Conservation (phyloP, 2,329 filamentous ascomycete genomes). For the Albifimbria verrucaria region DNA sequence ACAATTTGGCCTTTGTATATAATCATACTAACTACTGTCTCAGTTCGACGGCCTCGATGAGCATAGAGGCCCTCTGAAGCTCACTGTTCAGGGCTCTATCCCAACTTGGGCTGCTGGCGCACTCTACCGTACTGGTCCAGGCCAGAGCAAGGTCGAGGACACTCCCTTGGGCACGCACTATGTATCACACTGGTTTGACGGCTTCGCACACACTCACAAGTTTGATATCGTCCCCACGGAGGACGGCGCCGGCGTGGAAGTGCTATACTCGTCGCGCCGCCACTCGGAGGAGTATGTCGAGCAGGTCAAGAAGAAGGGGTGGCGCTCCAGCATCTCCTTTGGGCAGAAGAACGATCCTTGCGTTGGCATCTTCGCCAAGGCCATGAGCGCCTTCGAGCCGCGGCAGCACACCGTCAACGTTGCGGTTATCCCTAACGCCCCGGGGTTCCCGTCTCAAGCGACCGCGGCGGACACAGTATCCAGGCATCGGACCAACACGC, state of each 20-base stretch:
- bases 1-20: too few species aligned
- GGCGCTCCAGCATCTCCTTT: constrained; percentile 58
- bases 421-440: constrained; percentile 61
- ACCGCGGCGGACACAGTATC: constrained; percentile 2
- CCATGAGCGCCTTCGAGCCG: constrained; percentile 57
- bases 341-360: constrained; percentile 72
- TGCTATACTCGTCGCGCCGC: constrained; percentile 69
- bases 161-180: constrained; percentile 57
- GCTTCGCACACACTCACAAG: constrained; percentile 66
- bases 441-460: constrained; percentile 41
- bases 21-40: background rate
- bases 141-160: constrained; percentile 57
- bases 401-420: constrained; percentile 56
- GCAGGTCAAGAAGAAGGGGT: constrained; percentile 57
- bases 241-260: constrained; percentile 28
- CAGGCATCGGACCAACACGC: constrained; percentile 35
- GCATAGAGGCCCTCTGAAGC: constrained; percentile 60
- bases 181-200: constrained; percentile 79
- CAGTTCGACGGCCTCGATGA: constrained; percentile 69
- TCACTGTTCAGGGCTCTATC: constrained; percentile 63
- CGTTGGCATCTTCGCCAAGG: constrained; percentile 67
- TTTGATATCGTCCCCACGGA: constrained; percentile 61
- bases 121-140: constrained; percentile 73
- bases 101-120: constrained; percentile 68
- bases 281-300: constrained; percentile 64